Conservation (phyloP, 1,139 yeast species). For the Tardiomyces digboiensis region DNA sequence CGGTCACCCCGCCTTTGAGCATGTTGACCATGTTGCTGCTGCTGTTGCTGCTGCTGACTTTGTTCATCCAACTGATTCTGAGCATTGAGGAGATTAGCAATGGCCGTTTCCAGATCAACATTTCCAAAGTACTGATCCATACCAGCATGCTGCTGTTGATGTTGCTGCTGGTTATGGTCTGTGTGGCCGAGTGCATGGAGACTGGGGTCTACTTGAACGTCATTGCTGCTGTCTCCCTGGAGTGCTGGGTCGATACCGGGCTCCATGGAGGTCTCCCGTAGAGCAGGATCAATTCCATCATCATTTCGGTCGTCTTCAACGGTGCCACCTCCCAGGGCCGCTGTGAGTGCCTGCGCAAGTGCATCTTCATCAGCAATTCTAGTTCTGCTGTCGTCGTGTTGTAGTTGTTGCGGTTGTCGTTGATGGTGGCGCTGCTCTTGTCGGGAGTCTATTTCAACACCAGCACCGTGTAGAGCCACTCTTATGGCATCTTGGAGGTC, state of each 20-base stretch:
- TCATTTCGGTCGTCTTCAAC: neutral
- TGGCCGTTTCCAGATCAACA: neutral
- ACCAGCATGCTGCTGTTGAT: neutral
- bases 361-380: neutral
- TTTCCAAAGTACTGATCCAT: neutral
- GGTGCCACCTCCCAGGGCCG: neutral
- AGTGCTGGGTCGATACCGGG: neutral
- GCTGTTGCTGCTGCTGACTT: conserved; percentile 2
- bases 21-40: neutral
- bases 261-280: neutral
- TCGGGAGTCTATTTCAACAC: neutral
- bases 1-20: neutral
- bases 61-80: conserved; percentile 5
- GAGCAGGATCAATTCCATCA: neutral
- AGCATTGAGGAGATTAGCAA: neutral
- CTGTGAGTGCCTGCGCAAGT: neutral
- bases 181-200: neutral
- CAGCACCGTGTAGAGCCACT: neutral
- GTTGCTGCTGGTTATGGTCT: neutral
- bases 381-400: too few relatives aligned
- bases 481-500: neutral
- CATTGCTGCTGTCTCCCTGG: neutral
- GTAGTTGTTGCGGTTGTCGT: too few relatives aligned
- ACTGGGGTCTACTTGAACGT: neutral
- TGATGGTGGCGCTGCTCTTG: too few relatives aligned